Evolutionary conservation across 192 early-diverging fungal genomes (phyloP).

Genomic region (Gaertneriomyces sp.): DNA sequence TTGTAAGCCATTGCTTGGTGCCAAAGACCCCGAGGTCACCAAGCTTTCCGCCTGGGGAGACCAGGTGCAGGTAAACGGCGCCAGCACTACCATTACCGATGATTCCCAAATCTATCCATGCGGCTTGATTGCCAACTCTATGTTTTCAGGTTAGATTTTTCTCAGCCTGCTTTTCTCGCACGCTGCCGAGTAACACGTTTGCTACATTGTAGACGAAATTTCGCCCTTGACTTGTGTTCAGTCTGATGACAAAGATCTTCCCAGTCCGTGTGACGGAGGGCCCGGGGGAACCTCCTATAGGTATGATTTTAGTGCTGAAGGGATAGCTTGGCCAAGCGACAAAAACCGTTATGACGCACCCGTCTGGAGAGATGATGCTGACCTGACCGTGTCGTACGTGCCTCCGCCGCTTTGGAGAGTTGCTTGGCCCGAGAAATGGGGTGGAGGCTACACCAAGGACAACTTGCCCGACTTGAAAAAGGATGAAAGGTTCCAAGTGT

Average conservation of each 20-base stretch:
- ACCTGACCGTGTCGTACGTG: constrained; percentile 36
- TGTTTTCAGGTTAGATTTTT: constrained; percentile 78
- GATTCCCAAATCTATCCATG: constrained; percentile 80
- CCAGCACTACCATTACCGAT: not conserved
- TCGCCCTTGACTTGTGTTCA: constrained; percentile 46
- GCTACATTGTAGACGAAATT: constrained; percentile 23
- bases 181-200: constrained; percentile 43
- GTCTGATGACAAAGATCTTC: not conserved
- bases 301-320: constrained; percentile 56
- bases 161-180: constrained; percentile 10
- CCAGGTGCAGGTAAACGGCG: constrained; percentile 8
- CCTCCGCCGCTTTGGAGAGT: constrained; percentile 88
- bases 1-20: constrained; percentile 30
- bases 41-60: too few relatives aligned
- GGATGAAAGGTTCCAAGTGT: constrained; percentile 90
- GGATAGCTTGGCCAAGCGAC: constrained; percentile 90
- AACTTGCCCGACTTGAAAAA: constrained; percentile 61
- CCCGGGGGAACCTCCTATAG: constrained; percentile 9
- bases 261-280: not conserved
- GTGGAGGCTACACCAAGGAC: constrained; percentile 46
- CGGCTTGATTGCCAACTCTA: constrained; percentile 95
- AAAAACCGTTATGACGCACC: constrained; percentile 56
- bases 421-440: constrained; percentile 47
- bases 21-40: not conserved
- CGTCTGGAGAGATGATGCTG: constrained; percentile 23